phyloP scores from a whole-genome alignment of 768 basidiomycete species.

The Podaxis carcinomalis region DNA sequence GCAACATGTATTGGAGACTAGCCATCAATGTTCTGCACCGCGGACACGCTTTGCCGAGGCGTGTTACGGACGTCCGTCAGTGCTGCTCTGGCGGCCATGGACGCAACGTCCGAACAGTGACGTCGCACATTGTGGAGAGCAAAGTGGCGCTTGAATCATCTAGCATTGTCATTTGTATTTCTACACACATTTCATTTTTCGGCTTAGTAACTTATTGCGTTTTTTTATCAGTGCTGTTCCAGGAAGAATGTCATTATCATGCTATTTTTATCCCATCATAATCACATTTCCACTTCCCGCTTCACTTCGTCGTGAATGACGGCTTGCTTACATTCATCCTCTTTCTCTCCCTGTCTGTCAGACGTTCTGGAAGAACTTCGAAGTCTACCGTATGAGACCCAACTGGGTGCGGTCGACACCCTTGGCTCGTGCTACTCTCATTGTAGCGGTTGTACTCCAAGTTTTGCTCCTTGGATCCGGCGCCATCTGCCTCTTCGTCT shows the following conservation, averaged over 20 bases:
- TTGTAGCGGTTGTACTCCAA: too few relatives aligned
- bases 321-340: too few relatives aligned
- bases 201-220: constrained; percentile 16
- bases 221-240: background rate
- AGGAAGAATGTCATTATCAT: background rate
- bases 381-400: too few relatives aligned
- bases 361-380: too few relatives aligned
- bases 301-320: background rate
- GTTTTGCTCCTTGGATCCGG: too few relatives aligned
- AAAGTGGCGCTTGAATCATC: background rate
- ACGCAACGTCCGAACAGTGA: background rate
- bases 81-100: background rate
- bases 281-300: background rate
- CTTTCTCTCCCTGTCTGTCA: too few relatives aligned
- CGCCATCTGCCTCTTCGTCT: too few relatives aligned
- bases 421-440: too few relatives aligned
- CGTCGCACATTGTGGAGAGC: background rate
- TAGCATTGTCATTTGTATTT: constrained; percentile 23
- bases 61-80: background rate
- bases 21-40: background rate
- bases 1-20: background rate
- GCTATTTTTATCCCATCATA: constrained; percentile 1
- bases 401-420: too few relatives aligned
- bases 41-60: background rate
- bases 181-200: constrained; percentile 17